Conservation (phyloP, 2,329 filamentous ascomycete species). For the Hypoxylon sp. region DNA sequence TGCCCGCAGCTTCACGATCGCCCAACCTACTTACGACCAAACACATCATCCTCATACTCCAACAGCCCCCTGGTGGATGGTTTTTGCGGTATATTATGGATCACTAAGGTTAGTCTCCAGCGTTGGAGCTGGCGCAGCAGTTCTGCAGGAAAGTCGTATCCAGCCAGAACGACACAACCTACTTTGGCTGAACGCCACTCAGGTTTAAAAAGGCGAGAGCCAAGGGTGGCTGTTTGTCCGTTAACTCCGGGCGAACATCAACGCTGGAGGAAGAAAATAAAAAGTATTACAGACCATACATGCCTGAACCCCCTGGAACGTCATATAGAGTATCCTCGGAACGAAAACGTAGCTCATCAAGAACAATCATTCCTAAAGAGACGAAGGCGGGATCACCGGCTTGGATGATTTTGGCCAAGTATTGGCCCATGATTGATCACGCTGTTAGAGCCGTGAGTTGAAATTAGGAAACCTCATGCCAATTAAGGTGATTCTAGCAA, state of each 20-base stretch:
- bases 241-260: not conserved
- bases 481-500: no score
- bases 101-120: not conserved
- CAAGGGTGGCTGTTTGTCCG: not conserved
- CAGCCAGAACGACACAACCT: not conserved
- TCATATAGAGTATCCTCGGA: not conserved
- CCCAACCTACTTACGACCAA: not conserved
- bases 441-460: not conserved
- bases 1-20: slow-evolving; percentile 1
- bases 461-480: no score
- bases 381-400: not conserved
- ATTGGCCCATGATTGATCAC: not conserved
- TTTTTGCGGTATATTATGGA: not conserved
- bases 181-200: slow-evolving; percentile 1
- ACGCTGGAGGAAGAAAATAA: not conserved
- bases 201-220: not conserved
- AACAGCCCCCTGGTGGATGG: not conserved
- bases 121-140: not conserved
- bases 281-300: not conserved
- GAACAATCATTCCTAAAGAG: not conserved
- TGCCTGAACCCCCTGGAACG: not conserved
- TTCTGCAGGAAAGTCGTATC: not conserved
- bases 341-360: slow-evolving; percentile 1
- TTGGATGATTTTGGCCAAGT: not conserved
- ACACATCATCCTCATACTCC: not conserved